Base-by-base conservation (phyloP, 2,329 filamentous ascomycete species). In the Xylariaceae sp. region DNA sequence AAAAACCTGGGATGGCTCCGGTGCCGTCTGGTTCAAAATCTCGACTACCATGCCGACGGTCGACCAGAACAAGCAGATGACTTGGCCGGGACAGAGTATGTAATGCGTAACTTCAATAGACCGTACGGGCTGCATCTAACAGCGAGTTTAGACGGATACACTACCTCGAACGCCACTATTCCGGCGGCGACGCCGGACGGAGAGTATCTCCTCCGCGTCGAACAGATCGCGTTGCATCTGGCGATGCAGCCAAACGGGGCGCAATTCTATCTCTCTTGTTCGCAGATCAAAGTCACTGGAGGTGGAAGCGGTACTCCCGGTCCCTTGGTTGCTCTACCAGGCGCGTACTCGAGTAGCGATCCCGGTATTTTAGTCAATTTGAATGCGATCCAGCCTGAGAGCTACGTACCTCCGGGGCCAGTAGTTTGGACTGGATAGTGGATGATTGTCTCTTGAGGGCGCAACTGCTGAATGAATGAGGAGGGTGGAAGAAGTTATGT, bases 21-120 rank as follows among this genome's bases (percentile, higher is more conserved):
- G 71, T 3, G 55, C 59, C 3, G 68, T 70, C 14, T 73, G 70
- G 69, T 71, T 71, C 63, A 73, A 73, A 63, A 67, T 73, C 39
- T 71, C 62, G 59, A 66, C 72, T 60, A 68, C 72, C 52, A 62
- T 66, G 53, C 69, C 69, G 6, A 56, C 56, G 17, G 45, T 61
- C 7, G 66, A 64, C 4, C 61, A 63, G 2, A 57, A 61, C 4
- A 60, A 64, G 15, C 62, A 72, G 44, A 65, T 48, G 22, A 27
- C 22, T 1, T 73, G 70, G 69, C 68, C 69, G 6, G 65, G 63
- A 17, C 61, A 65, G 30, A 66, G 70, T 71, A 45, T 31, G 59
- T 27, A 27, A 5, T 27, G 22, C 4, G 22, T 7, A 27, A 7
- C 22, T 27, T 5, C 4, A 27, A 27, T n/a, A 27, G 22, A 27